Base-by-base conservation (phyloP, 768 basidiomycete genomes). In the Psilocybe subaeruginosa region DNA sequence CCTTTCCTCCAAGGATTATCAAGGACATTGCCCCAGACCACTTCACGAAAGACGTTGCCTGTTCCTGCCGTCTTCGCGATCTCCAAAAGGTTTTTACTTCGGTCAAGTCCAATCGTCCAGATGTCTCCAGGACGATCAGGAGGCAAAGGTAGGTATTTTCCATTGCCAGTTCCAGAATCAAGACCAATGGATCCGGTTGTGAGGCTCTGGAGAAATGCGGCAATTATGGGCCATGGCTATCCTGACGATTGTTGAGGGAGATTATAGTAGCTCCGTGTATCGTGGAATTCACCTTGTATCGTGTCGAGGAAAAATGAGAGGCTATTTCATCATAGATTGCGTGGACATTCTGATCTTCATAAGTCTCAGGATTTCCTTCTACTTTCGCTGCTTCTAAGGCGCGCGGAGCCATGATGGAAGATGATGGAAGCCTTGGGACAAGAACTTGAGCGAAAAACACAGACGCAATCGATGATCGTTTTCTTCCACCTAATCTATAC, bases 131-230 rank as follows among this genome's bases (percentile, higher is more conserved):
- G 86, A 14, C 84, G 80, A 52, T 92, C 86, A 1, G 74, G 64
- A 5, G 91, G 90, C 1, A 93, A 75, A 2, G 92, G 89, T 1
- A 99, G 84, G 76, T 99, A 99, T 82, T 99, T 99, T 48, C 97
- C 97, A 67, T 99, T 99, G 1, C 97, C 97, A 27, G 94, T 94
- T 4, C 97, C 97, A 27, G 93, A 91, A 73, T 99, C 97, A 27
- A 99, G 81, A 9, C 97, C 97, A 37, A 97, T 78, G 78, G 87
- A 93, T 27, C 93, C 90, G 17, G 87, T 76, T 12, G 90, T 84
- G 12, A 97, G 71, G 45, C 81, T 84, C 6, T 83, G 79, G 27
- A 97, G 79, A 73, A 97, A 97, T 45, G 76, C 70, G 14, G 87
- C 82, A 50, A 96, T 89, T 62, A 97, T 84, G 4, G 96, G 95